Conservation (phyloP, 352 stramenopile genomes). For the Phytophthora fragariaefolia region DNA sequence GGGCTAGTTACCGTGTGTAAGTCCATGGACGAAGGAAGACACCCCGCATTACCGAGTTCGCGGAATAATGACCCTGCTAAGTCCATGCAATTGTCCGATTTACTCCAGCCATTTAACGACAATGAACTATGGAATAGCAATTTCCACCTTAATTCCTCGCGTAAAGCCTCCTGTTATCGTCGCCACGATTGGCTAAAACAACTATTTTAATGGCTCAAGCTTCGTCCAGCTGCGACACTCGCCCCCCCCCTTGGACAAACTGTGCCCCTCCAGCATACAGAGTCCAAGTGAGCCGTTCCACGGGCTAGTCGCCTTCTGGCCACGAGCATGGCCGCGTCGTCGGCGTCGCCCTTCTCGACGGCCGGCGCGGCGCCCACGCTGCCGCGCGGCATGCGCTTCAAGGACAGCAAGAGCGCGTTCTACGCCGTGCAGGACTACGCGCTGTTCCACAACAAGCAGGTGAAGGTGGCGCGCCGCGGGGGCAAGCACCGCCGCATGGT, state of each 20-base stretch:
- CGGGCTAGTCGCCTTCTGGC: background rate
- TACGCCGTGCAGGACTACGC: conserved; percentile 73
- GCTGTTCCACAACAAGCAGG: conserved; percentile 61
- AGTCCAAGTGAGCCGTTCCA: background rate
- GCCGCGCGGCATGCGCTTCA: conserved; percentile 51
- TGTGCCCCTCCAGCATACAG: background rate
- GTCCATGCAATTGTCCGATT: no score
- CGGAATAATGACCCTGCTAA: no score
- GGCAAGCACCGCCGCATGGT: conserved; percentile 68
- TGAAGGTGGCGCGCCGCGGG: conserved; percentile 57
- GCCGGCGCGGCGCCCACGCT: conserved; percentile 33
- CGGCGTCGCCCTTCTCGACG: background rate
- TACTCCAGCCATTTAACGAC: no score
- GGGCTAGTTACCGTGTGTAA: no score
- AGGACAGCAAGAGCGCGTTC: conserved; percentile 53
- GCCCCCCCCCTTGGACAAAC: conserved; percentile 8
- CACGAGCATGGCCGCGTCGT: background rate
- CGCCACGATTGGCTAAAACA: no score
- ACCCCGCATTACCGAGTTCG: no score
- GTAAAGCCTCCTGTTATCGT: no score
- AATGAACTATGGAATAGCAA: no score
- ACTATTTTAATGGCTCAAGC: no score
- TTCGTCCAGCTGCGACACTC: no score
- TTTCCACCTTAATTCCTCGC: no score
- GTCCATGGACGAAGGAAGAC: no score